Conservation (phyloP, 768 basidiomycete species). For the Trichaptum fuscoviolaceum region DNA sequence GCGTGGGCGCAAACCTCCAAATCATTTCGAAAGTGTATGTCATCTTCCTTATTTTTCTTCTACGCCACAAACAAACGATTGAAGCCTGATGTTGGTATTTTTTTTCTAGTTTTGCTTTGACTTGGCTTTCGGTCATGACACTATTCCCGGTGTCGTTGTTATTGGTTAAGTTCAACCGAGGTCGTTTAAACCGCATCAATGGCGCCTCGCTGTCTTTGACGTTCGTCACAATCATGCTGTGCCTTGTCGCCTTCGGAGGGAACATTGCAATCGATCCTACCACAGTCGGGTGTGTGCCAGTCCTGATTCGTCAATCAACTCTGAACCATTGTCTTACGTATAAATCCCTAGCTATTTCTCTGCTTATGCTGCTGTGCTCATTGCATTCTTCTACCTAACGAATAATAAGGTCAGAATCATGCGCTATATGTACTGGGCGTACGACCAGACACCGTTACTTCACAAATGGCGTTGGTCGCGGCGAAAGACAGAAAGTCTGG, state of each 20-base stretch:
- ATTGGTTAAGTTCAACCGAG: constrained; percentile 60
- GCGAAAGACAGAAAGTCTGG: constrained; percentile 39
- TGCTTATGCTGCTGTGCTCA: constrained; percentile 51
- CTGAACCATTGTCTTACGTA: constrained; percentile 4
- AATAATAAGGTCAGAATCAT: constrained; percentile 52
- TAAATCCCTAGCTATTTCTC: constrained; percentile 50
- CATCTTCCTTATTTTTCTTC: background rate
- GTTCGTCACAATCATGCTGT: constrained; percentile 36
- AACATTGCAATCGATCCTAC: constrained; percentile 54
- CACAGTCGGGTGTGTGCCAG: constrained; percentile 43
- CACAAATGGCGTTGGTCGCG: constrained; percentile 35
- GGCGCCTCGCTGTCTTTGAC: constrained; percentile 38
- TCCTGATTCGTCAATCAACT: constrained; percentile 4
- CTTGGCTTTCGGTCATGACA: constrained; percentile 61
- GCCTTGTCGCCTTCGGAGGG: constrained; percentile 44
- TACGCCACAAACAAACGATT: background rate
- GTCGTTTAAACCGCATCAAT: constrained; percentile 42
- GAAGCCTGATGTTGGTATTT: constrained; percentile 5
- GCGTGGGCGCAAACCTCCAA: constrained; percentile 44
- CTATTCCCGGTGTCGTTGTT: constrained; percentile 59
- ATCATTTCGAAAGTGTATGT: constrained; percentile 57
- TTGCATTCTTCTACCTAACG: constrained; percentile 40
- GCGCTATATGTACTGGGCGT: constrained; percentile 54
- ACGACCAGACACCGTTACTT: constrained; percentile 51
- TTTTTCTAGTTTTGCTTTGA: constrained; percentile 51